phyloP scores from a whole-genome alignment of 2,329 filamentous ascomycete species.

The Niveomyces coronatus region DNA sequence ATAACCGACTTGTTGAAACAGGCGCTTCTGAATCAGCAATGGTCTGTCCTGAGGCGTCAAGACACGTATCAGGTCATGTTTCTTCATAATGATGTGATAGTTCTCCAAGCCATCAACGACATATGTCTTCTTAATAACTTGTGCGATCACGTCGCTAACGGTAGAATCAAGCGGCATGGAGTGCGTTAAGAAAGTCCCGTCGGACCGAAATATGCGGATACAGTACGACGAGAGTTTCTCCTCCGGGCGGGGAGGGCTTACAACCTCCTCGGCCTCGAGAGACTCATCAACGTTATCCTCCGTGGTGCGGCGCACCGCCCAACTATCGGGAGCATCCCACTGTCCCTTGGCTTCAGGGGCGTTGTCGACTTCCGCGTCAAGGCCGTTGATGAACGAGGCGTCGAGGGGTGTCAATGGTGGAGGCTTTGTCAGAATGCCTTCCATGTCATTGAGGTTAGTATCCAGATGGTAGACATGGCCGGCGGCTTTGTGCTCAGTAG shows the following conservation, averaged over 20 bases:
- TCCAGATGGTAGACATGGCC: constrained; percentile 67
- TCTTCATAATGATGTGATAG: constrained; percentile 91
- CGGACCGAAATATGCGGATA: constrained; percentile 87
- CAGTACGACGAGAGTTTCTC: constrained; percentile 73
- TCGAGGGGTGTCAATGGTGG: constrained; percentile 63
- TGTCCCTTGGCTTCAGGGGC: constrained; percentile 39
- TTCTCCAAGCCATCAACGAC: constrained; percentile 83
- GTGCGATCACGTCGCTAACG: constrained; percentile 77
- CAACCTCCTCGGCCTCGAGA: constrained; percentile 57
- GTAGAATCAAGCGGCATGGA: constrained; percentile 76
- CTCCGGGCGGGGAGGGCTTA: constrained; percentile 56
- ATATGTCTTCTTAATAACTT: constrained; percentile 89
- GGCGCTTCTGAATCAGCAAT: constrained; percentile 79
- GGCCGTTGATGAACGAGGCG: constrained; percentile 35
- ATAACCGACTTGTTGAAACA: constrained; percentile 88
- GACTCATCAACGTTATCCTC: constrained; percentile 51
- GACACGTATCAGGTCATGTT: constrained; percentile 80
- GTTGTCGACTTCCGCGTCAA: constrained; percentile 32
- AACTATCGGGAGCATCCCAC: constrained; percentile 95
- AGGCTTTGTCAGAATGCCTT: constrained; percentile 71
- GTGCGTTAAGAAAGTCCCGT: constrained; percentile 89
- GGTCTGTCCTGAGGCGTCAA: constrained; percentile 71
- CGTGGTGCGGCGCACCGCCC: constrained; percentile 71
- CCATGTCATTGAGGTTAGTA: constrained; percentile 82
- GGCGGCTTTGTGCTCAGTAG: constrained; percentile 47